Percentiles rank a stretch among this genome's conserved stretches.
Evolutionary conservation across 1,284 basidiomycete genomes (phyloP).

Genomic region (Phylloboletellus chloephorus): DNA sequence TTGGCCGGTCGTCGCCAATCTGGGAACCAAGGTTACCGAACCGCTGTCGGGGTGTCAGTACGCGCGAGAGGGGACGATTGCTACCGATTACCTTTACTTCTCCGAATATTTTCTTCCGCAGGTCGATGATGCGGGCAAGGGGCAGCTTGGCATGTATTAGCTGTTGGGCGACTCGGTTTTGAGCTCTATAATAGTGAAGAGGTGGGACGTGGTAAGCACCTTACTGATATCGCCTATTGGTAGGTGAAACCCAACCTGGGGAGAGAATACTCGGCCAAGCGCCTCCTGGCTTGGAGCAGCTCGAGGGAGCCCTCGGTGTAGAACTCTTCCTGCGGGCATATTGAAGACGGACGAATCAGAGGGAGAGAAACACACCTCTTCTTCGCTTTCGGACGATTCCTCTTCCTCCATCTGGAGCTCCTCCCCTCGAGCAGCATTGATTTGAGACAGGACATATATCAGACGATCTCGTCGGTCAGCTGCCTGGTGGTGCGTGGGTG

Average conservation of each 20-base stretch:
- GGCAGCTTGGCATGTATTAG: slow-evolving; percentile 82
- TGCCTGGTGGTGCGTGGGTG: slow-evolving; percentile 44
- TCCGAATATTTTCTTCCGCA: slow-evolving; percentile 83
- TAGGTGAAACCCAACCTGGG: slow-evolving; percentile 76
- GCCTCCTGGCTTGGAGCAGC: slow-evolving; percentile 77
- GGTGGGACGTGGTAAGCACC: slow-evolving; percentile 67
- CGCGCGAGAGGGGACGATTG: not conserved
- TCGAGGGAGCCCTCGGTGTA: slow-evolving; percentile 89
- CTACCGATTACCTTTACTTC: slow-evolving; percentile 70
- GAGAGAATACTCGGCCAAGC: slow-evolving; percentile 88
- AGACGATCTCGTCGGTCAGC: slow-evolving; percentile 90
- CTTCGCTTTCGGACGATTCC: slow-evolving; percentile 62
- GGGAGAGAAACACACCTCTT: slow-evolving; percentile 53
- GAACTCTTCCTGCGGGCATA: slow-evolving; percentile 73
- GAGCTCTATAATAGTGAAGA: slow-evolving; percentile 67
- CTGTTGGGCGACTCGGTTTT: slow-evolving; percentile 86
- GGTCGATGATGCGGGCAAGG: slow-evolving; percentile 86
- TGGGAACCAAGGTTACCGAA: slow-evolving; percentile 94
- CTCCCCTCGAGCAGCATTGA: slow-evolving; percentile 73
- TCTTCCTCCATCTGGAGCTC: slow-evolving; percentile 69
- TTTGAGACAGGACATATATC: slow-evolving; percentile 88
- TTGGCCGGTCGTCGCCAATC: slow-evolving; percentile 93
- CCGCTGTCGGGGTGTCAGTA: slow-evolving; percentile 45
- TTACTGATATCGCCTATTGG: slow-evolving; percentile 49
- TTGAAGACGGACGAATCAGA: not conserved